Percentiles rank a stretch among this genome's conserved stretches.
Conservation (phyloP, 179 eudicot genomes). For the Gypsophila paniculata region DNA sequence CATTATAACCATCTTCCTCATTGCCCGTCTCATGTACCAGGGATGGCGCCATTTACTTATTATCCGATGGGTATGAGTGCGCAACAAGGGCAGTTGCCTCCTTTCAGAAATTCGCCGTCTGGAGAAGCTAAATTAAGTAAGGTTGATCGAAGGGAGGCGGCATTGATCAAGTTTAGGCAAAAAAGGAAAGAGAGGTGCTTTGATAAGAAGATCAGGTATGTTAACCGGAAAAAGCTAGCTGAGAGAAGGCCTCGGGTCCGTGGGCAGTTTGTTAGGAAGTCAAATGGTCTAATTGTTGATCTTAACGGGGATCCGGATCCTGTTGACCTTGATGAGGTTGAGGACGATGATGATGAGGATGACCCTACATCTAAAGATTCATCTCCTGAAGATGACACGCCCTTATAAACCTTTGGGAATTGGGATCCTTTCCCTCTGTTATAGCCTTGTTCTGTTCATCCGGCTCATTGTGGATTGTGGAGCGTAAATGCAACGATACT, state of each 20-base stretch:
- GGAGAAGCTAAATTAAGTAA: slow-evolving; percentile 41
- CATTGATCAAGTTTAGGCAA: slow-evolving; percentile 86
- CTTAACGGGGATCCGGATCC: slow-evolving; percentile 73
- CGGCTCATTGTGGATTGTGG: not conserved
- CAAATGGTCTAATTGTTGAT: slow-evolving; percentile 75
- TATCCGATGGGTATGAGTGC: slow-evolving; percentile 52
- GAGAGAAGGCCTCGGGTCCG: slow-evolving; percentile 94
- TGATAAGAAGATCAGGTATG: slow-evolving; percentile 92
- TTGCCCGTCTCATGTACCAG: slow-evolving; percentile 53
- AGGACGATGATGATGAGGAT: slow-evolving; percentile 68
- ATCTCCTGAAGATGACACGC: slow-evolving; percentile 48
- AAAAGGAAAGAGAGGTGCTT: slow-evolving; percentile 93
- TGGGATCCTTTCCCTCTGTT: not conserved
- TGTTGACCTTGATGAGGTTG: slow-evolving; percentile 55
- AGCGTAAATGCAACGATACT: slow-evolving; percentile 9
- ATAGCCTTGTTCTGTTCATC: not conserved
- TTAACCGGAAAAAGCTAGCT: slow-evolving; percentile 75
- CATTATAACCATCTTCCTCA: slow-evolving; percentile 56
- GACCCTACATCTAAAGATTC: slow-evolving; percentile 37
- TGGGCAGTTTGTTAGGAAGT: slow-evolving; percentile 95
- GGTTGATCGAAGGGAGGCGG: slow-evolving; percentile 87
- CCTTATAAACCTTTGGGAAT: slow-evolving; percentile 7
- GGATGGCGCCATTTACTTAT: slow-evolving; percentile 58
- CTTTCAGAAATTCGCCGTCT: slow-evolving; percentile 45
- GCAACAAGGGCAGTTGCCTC: slow-evolving; percentile 64